Percentiles rank a stretch among this genome's conserved stretches.
phyloP scores from a whole-genome alignment of 495 filamentous ascomycete species.

The Tuber melanosporum region DNA sequence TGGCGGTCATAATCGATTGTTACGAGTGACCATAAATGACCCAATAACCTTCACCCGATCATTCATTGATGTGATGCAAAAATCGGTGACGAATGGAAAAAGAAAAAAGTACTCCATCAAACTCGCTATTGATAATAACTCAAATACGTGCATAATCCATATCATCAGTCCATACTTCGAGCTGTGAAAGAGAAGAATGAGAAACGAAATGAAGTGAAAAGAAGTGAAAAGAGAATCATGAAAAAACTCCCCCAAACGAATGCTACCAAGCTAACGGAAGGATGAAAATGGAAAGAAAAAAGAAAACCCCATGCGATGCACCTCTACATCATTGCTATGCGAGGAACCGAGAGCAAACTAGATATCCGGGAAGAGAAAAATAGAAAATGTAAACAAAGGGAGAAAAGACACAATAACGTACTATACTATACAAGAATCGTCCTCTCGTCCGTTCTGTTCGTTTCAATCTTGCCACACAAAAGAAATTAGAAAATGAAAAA shows the following conservation, averaged over 20 bases:
- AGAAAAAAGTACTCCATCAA: background rate
- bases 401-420: slow-evolving; percentile 33
- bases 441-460: background rate
- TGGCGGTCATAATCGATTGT: background rate
- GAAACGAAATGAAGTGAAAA: background rate
- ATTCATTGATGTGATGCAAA: slow-evolving; percentile 4
- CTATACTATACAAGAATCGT: slow-evolving; percentile 35
- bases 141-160: background rate
- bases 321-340: slow-evolving; percentile 1
- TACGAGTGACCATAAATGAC: slow-evolving; percentile 4
- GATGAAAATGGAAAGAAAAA: background rate
- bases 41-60: slow-evolving; percentile 1
- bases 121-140: background rate
- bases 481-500: slow-evolving; percentile 24
- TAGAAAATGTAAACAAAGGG: slow-evolving; percentile 31
- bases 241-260: slow-evolving; percentile 4
- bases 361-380: slow-evolving; percentile 12
- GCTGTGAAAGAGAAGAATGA: background rate
- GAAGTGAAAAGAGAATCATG: background rate
- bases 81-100: background rate
- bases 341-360: background rate
- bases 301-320: slow-evolving; percentile 3
- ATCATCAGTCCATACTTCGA: background rate
- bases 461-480: background rate
- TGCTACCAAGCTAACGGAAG: background rate